Percentiles rank a stretch among this genome's conserved stretches.
Conservation (phyloP, 306 rosid genomes). For the Fragaria iinumae region DNA sequence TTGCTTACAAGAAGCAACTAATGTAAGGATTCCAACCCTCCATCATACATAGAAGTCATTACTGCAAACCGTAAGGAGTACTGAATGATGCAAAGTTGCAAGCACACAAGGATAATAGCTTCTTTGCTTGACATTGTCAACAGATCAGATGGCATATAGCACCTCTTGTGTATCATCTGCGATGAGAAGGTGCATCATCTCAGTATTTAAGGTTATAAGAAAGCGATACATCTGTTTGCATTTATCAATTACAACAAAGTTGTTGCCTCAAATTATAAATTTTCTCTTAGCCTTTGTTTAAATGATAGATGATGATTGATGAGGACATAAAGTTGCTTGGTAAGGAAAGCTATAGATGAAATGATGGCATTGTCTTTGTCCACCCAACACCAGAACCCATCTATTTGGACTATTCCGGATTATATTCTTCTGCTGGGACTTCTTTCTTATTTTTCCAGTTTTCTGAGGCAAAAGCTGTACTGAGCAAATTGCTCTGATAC, state of each 20-base stretch:
- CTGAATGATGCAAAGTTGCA: neutral
- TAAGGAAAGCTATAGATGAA: conserved; percentile 42
- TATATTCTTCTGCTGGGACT: conserved; percentile 30
- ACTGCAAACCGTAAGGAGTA: neutral
- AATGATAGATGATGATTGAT: conserved; percentile 64
- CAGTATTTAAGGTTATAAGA: conserved; percentile 1
- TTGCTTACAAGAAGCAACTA: neutral
- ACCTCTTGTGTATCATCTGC: neutral
- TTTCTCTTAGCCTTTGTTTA: conserved; percentile 20
- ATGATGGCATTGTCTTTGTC: conserved; percentile 54
- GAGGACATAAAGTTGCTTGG: conserved; percentile 73
- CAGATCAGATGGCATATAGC: conserved; percentile 13
- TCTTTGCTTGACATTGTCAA: neutral
- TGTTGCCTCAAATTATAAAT: conserved; percentile 38
- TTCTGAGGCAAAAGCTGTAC: neutral
- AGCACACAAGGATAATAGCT: neutral
- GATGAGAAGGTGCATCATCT: conserved; percentile 18
- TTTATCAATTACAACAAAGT: conserved; percentile 59
- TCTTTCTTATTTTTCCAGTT: conserved; percentile 12
- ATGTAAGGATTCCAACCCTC: neutral
- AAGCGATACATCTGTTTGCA: conserved; percentile 32
- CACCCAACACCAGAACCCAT: conserved; percentile 44
- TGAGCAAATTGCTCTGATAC: conserved; percentile 1
- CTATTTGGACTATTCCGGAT: conserved; percentile 35
- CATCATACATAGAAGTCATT: neutral